Conservation (phyloP, 345 rosid species). For the Citrus medica region DNA sequence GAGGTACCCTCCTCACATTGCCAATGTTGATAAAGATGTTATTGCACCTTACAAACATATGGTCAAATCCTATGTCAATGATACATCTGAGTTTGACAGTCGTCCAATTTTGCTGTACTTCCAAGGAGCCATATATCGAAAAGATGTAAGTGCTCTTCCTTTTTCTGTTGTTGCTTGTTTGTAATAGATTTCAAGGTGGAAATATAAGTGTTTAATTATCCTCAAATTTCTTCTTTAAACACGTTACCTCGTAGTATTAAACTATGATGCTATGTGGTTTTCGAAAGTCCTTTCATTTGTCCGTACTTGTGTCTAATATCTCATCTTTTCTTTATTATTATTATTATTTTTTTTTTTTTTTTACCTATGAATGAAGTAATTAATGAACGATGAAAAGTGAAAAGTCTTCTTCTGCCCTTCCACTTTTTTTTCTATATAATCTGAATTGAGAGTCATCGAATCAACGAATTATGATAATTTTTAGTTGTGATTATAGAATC, state of each 20-base stretch:
- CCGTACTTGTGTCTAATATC: neutral
- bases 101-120: constrained; percentile 84
- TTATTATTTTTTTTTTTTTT: neutral
- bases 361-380: neutral
- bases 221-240: neutral
- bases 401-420: neutral
- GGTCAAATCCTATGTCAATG: constrained; percentile 53
- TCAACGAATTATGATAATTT: neutral
- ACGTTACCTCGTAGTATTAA: neutral
- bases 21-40: constrained; percentile 81
- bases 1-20: constrained; percentile 77
- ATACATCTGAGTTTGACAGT: constrained; percentile 58
- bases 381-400: neutral
- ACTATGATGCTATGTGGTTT: neutral
- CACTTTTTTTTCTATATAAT: neutral
- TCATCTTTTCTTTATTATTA: neutral
- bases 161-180: neutral
- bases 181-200: neutral
- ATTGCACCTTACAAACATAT: constrained; percentile 94
- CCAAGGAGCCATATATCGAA: constrained; percentile 95
- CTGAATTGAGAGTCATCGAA: neutral
- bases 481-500: neutral
- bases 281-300: neutral
- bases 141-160: constrained; percentile 64
- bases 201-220: neutral